These are phyloP conservation scores for Monilinia fructigena DNA, from an alignment of 2,329 filamentous ascomycete genomes.

Conservation along the genomic window DNA sequence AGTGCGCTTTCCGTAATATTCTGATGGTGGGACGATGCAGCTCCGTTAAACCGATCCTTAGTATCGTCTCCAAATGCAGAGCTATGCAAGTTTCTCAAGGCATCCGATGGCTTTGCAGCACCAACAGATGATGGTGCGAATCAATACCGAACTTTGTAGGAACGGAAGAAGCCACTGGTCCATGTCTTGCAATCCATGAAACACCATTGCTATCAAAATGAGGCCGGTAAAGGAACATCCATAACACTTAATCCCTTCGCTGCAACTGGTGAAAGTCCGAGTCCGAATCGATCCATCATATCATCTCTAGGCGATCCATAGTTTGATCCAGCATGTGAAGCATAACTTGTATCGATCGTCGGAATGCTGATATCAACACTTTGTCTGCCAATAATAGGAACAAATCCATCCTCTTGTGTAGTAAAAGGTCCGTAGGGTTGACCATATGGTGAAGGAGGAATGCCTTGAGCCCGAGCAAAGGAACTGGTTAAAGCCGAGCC, in stretches of 20 bases:
- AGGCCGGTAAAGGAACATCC: slow-evolving; percentile 88
- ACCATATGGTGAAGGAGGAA: slow-evolving; percentile 40
- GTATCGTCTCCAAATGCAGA: slow-evolving; percentile 62
- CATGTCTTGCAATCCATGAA: slow-evolving; percentile 85
- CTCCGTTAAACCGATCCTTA: slow-evolving; percentile 60
- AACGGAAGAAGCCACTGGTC: slow-evolving; percentile 87
- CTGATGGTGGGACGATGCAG: slow-evolving; percentile 48
- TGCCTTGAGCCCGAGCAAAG: slow-evolving; percentile 61
- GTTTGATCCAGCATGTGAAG: slow-evolving; percentile 53
- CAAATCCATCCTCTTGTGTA: slow-evolving; percentile 55
- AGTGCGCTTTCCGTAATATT: slow-evolving; percentile 68
- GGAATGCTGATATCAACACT: slow-evolving; percentile 49
- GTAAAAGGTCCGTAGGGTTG: slow-evolving; percentile 47
- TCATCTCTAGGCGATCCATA: slow-evolving; percentile 85
- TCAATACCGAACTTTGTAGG: slow-evolving; percentile 90
- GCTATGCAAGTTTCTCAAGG: slow-evolving; percentile 63
- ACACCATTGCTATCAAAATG: slow-evolving; percentile 94
- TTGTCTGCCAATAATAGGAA: slow-evolving; percentile 43
- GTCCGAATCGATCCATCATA: slow-evolving; percentile 52
- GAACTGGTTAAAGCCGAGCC: slow-evolving; percentile 74
- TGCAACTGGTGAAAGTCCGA: slow-evolving; percentile 74
- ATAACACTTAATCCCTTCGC: slow-evolving; percentile 79
- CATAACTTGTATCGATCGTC: slow-evolving; percentile 55
- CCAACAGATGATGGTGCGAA: slow-evolving; percentile 72
- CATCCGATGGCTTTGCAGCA: slow-evolving; percentile 61